These are phyloP conservation scores for Aspergillus sergii DNA, from an alignment of 2,329 filamentous ascomycete genomes.

Conservation along the genomic window DNA sequence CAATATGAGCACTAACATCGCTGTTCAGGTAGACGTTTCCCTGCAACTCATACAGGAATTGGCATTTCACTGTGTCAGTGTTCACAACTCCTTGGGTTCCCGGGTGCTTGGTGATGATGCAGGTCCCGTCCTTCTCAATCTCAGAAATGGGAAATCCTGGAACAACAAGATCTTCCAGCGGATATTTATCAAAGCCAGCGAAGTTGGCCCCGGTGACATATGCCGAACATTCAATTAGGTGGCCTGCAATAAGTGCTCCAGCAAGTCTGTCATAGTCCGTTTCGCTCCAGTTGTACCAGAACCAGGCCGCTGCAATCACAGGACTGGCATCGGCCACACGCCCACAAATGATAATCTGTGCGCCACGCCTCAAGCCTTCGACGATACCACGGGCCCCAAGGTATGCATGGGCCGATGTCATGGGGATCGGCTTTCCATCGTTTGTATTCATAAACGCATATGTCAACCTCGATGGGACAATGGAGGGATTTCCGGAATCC, in stretches of 20 bases:
- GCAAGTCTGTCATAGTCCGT: slow-evolving; percentile 54
- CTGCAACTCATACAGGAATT: slow-evolving; percentile 56
- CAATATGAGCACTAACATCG: slow-evolving; percentile 49
- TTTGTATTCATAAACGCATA: slow-evolving; percentile 42
- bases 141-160: slow-evolving; percentile 55
- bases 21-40: slow-evolving; percentile 52
- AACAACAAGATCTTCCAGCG: slow-evolving; percentile 46
- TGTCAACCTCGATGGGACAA: slow-evolving; percentile 38
- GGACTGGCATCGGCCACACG: slow-evolving; percentile 55
- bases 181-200: slow-evolving; percentile 48
- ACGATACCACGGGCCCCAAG: slow-evolving; percentile 55
- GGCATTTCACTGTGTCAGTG: slow-evolving; percentile 46
- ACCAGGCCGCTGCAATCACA: slow-evolving; percentile 59
- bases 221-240: slow-evolving; percentile 58
- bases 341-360: slow-evolving; percentile 54
- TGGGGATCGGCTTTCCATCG: slow-evolving; percentile 45
- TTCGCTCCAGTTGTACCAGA: slow-evolving; percentile 57
- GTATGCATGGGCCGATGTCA: slow-evolving; percentile 51
- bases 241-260: slow-evolving; percentile 54
- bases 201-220: slow-evolving; percentile 61
- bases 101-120: slow-evolving; percentile 54
- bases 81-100: slow-evolving; percentile 47
- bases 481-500: slow-evolving; percentile 42
- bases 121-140: slow-evolving; percentile 48
- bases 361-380: slow-evolving; percentile 45